These are phyloP conservation scores for Plenodomus tracheiphilus DNA, from an alignment of 2,329 filamentous ascomycete genomes.

Conservation along the genomic window DNA sequence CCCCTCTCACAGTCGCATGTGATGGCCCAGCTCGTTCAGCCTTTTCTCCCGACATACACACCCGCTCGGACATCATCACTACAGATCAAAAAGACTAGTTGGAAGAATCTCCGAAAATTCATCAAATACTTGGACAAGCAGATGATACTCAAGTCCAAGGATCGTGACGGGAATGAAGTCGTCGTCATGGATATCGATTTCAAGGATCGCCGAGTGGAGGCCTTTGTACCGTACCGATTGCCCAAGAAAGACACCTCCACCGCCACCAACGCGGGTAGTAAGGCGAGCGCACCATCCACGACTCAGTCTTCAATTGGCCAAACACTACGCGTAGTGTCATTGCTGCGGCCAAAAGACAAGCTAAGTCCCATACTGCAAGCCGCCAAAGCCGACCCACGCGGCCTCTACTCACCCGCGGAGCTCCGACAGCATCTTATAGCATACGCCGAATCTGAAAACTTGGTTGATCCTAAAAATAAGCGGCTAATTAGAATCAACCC, in stretches of 20 bases:
- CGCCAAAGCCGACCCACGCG: constrained; percentile 53
- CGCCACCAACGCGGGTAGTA: constrained; percentile 41
- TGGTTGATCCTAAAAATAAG: constrained; percentile 61
- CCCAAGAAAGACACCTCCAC: constrained; percentile 57
- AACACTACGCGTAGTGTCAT: constrained; percentile 54
- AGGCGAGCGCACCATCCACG: constrained; percentile 45
- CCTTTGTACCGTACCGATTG: constrained; percentile 65
- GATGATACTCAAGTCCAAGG: constrained; percentile 65
- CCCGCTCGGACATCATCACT: constrained; percentile 60
- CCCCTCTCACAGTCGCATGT: constrained; percentile 66
- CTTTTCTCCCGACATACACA: constrained; percentile 64
- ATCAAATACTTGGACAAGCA: constrained; percentile 69
- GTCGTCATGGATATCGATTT: constrained; percentile 69
- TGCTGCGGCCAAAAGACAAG: constrained; percentile 62
- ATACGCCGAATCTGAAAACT: constrained; percentile 62
- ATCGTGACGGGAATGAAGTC: constrained; percentile 65
- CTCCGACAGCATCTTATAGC: constrained; percentile 60
- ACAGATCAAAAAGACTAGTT: constrained; percentile 71
- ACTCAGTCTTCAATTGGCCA: constrained; percentile 51
- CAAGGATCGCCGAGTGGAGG: constrained; percentile 55
- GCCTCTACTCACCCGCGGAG: constrained; percentile 63
- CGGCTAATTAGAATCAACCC: constrained; percentile 65
- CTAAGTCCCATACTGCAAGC: constrained; percentile 59
- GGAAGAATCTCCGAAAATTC: constrained; percentile 72
- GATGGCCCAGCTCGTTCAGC: constrained; percentile 67